Evolutionary conservation across 2,329 filamentous ascomycete species (phyloP).

Genomic region (Sporothrix globosa): DNA sequence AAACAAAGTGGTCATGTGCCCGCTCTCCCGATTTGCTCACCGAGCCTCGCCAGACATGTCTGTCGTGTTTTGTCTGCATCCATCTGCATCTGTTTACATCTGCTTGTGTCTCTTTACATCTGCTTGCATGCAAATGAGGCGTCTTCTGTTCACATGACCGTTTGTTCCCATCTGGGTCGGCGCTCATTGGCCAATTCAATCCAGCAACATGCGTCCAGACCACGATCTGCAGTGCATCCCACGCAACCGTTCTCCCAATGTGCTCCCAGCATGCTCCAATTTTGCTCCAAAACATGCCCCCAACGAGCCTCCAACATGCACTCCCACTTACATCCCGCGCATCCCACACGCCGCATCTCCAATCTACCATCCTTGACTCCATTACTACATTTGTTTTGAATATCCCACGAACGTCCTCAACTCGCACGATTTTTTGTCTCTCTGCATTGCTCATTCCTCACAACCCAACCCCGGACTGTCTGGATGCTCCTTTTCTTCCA

Average conservation of each 20-base stretch:
- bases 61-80: background rate
- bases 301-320: too few relatives aligned
- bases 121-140: background rate
- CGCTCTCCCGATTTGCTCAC: constrained; percentile 1
- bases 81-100: too few relatives aligned
- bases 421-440: too few relatives aligned
- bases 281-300: too few relatives aligned
- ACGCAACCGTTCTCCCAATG: background rate
- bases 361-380: background rate
- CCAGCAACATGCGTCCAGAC: background rate
- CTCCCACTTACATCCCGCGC: background rate
- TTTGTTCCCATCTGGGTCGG: background rate
- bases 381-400: background rate
- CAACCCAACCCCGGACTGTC: too few relatives aligned
- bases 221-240: background rate
- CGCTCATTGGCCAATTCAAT: background rate
- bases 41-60: background rate
- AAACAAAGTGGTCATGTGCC: background rate
- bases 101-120: too few relatives aligned
- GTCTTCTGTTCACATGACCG: constrained; percentile 5
- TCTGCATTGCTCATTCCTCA: too few relatives aligned
- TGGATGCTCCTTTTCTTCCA: too few relatives aligned
- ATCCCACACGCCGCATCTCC: background rate
- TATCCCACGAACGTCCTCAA: background rate
- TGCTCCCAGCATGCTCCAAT: too few relatives aligned